Base-by-base conservation (phyloP, 2,329 filamentous ascomycete genomes). In the Scedosporium dehoogii region DNA sequence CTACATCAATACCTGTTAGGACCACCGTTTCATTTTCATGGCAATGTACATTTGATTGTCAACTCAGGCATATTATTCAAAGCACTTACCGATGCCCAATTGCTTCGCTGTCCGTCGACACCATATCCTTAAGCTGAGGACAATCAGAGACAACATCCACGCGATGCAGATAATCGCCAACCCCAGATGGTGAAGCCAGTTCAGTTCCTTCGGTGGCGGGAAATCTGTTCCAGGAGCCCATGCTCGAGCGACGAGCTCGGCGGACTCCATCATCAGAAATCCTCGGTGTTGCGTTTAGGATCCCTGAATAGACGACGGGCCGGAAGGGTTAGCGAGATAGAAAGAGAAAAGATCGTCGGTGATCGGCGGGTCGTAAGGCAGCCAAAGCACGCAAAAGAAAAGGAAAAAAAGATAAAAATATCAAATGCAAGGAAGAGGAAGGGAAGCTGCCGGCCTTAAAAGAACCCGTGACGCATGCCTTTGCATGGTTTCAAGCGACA, bases 151-250 rank as follows among this genome's bases (percentile, higher is more conserved):
- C 27, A 66, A 48, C 16, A 48, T 63, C 62, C 62, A 65, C 10
- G 65, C 55, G 53, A 64, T 63, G 42, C 60, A 64, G 51, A 66
- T 64, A 25, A 65, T 62, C 58, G 63, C 38, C 25, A 66, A 61
- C 44, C 65, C 65, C 44, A 65, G 21, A 58, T 66, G 62, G 55
- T 66, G 63, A n/a, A 66, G 62, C 65, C 65, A 63, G 48, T 64
- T 64, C 18, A 63, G 5, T 51, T 65, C 48, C 14, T 27, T 61
- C 29, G 63, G 65, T 25, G 57, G 58, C 12, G 62, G 60, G 44
- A 66, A 65, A 59, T 66, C 65, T 2, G 64, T 65, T 9, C 65
- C 65, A 10, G 65, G 62, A 58, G 64, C 65, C 65, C 65, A 66
- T 14, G 63, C 63, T 27, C 65, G 65, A 44, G 62, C 51, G 27